A percentile compares a stretch with the other conserved stretches of the same genome.
Conservation (phyloP, 2,329 filamentous ascomycete species). For the Botrytis pseudocinerea region DNA sequence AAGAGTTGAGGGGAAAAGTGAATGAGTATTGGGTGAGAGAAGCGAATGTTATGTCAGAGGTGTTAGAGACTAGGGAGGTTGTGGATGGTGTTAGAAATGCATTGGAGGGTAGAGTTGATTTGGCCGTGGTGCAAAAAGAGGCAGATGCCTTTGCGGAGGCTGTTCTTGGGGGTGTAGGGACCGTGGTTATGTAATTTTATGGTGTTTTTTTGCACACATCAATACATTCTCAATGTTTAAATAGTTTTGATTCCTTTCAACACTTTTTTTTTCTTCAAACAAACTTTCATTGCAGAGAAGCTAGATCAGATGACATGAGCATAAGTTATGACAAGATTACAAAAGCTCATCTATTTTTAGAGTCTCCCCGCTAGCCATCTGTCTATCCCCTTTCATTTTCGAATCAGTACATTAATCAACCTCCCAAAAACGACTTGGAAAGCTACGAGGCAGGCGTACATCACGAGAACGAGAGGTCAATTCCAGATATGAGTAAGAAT, state of each 20-base stretch:
- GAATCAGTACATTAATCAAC: too few species aligned
- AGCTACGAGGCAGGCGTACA: not conserved
- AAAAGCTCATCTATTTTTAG: not conserved
- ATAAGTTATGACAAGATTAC: not conserved
- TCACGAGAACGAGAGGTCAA: not conserved
- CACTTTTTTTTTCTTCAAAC: not conserved
- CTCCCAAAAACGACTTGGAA: too few species aligned
- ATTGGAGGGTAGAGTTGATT: constrained; percentile 63
- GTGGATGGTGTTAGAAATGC: constrained; percentile 70
- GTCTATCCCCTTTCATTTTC: not conserved
- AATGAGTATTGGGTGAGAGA: constrained; percentile 82
- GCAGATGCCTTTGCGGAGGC: constrained; percentile 61
- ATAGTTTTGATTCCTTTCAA: not conserved
- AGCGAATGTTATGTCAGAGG: constrained; percentile 67
- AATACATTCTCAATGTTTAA: not conserved
- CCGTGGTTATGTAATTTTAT: not conserved
- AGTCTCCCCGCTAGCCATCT: not conserved
- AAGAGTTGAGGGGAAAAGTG: constrained; percentile 63
- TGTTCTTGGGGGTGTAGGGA: constrained; percentile 36
- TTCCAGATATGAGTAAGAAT: too few species aligned
- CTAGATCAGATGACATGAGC: not conserved
- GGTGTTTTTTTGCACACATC: not conserved
- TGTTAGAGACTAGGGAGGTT: constrained; percentile 78
- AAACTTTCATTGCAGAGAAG: not conserved
- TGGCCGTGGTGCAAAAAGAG: constrained; percentile 59